Conservation (phyloP, 352 stramenopile genomes). For the Phytophthora macrochlamydospora region DNA sequence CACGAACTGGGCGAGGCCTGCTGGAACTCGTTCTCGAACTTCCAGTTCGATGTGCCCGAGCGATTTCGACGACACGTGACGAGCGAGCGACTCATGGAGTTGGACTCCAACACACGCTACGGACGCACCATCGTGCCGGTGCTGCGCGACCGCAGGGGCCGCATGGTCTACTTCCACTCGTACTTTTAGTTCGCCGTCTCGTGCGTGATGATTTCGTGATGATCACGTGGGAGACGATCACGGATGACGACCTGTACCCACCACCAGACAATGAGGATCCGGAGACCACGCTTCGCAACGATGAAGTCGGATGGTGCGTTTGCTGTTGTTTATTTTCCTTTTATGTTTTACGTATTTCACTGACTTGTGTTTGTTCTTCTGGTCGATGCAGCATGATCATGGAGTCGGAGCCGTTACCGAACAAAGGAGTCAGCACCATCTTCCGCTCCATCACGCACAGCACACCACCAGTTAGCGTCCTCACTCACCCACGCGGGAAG, state of each 20-base stretch:
- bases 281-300: slow-evolving; percentile 69
- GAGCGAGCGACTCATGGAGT: slow-evolving; percentile 76
- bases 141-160: slow-evolving; percentile 61
- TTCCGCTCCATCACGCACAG: slow-evolving; percentile 76
- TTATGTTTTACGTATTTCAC: background rate
- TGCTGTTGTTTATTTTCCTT: background rate
- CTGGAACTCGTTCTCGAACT: slow-evolving; percentile 84
- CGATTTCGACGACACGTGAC: slow-evolving; percentile 71
- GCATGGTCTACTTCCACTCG: slow-evolving; percentile 79
- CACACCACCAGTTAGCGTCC: slow-evolving; percentile 63
- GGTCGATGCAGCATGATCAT: slow-evolving; percentile 57
- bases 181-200: slow-evolving; percentile 75
- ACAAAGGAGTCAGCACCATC: slow-evolving; percentile 57
- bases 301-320: slow-evolving; percentile 81
- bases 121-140: slow-evolving; percentile 75
- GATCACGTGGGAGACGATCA: slow-evolving; percentile 77
- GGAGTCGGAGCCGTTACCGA: slow-evolving; percentile 55
- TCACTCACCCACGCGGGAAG: slow-evolving; percentile 70
- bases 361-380: slow-evolving; percentile 5
- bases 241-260: slow-evolving; percentile 70
- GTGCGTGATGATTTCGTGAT: slow-evolving; percentile 61
- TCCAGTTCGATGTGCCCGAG: slow-evolving; percentile 69
- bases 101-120: slow-evolving; percentile 81
- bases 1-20: slow-evolving; percentile 64
- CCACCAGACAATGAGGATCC: slow-evolving; percentile 40